phyloP scores from a whole-genome alignment of 192 early-diverging fungal genomes.

The Lobosporangium transversale region DNA sequence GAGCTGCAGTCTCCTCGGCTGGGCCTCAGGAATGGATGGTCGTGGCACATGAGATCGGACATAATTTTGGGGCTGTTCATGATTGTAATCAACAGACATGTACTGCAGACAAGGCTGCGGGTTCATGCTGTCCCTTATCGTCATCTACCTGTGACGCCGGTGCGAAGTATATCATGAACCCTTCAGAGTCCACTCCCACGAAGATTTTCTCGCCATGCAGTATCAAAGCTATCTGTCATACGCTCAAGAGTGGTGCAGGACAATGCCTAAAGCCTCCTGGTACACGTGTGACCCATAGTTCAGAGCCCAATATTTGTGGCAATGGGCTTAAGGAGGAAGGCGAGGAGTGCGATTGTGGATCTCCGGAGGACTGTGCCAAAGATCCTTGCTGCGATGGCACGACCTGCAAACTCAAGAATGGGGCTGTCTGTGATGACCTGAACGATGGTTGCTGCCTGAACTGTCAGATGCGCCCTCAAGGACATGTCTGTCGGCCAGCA shows the following conservation, averaged over 20 bases:
- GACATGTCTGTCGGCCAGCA: slow-evolving; percentile 75
- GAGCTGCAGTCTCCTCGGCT: slow-evolving; percentile 87
- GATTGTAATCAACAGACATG: slow-evolving; percentile 84
- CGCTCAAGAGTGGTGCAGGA: slow-evolving; percentile 10
- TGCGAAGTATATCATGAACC: slow-evolving; percentile 79
- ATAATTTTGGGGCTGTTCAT: slow-evolving; percentile 89
- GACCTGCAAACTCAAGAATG: slow-evolving; percentile 82
- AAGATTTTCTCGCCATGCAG: slow-evolving; percentile 77
- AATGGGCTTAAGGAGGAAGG: slow-evolving; percentile 90
- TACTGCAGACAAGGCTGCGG: slow-evolving; percentile 55
- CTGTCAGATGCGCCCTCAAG: slow-evolving; percentile 69
- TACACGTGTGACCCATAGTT: slow-evolving; percentile 38
- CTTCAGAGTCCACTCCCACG: slow-evolving; percentile 69
- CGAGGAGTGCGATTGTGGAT: slow-evolving; percentile 94
- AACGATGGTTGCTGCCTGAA: slow-evolving; percentile 87
- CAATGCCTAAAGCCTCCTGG: slow-evolving; percentile 49
- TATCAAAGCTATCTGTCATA: slow-evolving; percentile 63
- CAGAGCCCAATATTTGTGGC: slow-evolving; percentile 84
- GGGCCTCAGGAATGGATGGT: slow-evolving; percentile 92
- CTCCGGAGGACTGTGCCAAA: slow-evolving; percentile 70
- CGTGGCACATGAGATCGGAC: slow-evolving; percentile 94
- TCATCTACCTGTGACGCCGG: slow-evolving; percentile 70
- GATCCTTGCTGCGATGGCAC: slow-evolving; percentile 85
- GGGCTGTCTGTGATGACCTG: slow-evolving; percentile 79
- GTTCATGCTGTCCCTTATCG: slow-evolving; percentile 79